Conservation (phyloP, 1,139 yeast genomes). For the Lodderomyces beijingensis region DNA sequence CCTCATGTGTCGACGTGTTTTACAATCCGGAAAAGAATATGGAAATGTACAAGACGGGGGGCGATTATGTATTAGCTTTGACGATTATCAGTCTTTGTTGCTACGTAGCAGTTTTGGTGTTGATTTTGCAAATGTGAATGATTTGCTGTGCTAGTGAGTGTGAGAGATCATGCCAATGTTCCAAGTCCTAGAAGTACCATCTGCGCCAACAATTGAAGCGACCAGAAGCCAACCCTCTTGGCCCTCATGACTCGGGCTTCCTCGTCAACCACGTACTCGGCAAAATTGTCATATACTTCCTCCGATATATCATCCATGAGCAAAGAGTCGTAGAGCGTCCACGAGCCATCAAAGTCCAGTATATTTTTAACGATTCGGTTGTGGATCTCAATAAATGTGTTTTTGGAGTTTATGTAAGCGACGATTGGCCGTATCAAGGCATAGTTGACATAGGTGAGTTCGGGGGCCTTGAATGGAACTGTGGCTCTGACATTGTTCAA, state of each 20-base stretch:
- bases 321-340: constrained; percentile 91
- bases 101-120: constrained; percentile 40
- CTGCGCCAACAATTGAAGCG: constrained; percentile 79
- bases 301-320: constrained; percentile 89
- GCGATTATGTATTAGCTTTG: constrained; percentile 44
- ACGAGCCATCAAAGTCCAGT: constrained; percentile 85
- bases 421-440: constrained; percentile 93
- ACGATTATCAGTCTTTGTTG: constrained; percentile 42
- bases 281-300: constrained; percentile 89
- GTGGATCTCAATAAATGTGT: constrained; percentile 83
- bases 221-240: constrained; percentile 90
- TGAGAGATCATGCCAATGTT: constrained; percentile 26
- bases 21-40: constrained; percentile 38
- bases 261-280: constrained; percentile 82
- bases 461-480: constrained; percentile 82
- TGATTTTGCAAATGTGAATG: constrained; percentile 36
- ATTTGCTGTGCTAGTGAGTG: too few relatives aligned
- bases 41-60: constrained; percentile 47
- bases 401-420: constrained; percentile 86
- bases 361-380: constrained; percentile 80
- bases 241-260: constrained; percentile 68
- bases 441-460: constrained; percentile 80
- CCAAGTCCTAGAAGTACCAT: constrained; percentile 78
- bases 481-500: constrained; percentile 83
- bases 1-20: constrained; percentile 42